Conservation (phyloP, 331 rosid species). For the Spiraea crenata region DNA sequence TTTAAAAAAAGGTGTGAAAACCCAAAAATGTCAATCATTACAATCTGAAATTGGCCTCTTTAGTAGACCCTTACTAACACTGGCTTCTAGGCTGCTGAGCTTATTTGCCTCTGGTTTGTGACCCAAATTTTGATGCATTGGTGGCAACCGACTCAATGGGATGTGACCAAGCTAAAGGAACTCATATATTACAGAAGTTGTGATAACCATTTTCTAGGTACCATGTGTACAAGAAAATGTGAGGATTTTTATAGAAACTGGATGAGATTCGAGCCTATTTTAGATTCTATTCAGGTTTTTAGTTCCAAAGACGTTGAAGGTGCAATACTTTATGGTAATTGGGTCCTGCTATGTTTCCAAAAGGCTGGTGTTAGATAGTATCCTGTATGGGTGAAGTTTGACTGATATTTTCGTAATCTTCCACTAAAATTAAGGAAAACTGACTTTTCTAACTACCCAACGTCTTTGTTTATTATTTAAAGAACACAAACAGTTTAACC, state of each 20-base stretch:
- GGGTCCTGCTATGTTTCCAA: neutral
- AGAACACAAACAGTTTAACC: neutral
- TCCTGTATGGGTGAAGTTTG: neutral
- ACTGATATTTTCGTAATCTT: neutral
- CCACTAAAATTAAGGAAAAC: neutral
- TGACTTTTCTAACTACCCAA: neutral
- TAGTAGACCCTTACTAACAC: neutral
- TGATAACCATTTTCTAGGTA: neutral
- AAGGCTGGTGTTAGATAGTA: neutral
- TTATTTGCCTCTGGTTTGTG: neutral
- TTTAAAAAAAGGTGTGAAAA: no score
- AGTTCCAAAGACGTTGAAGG: neutral
- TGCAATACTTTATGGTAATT: neutral
- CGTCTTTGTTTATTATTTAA: neutral
- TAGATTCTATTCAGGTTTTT: neutral
- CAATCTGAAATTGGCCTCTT: neutral
- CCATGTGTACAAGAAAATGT: neutral
- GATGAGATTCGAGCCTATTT: neutral
- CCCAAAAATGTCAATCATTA: neutral
- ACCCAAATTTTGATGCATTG: neutral
- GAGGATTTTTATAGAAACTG: neutral
- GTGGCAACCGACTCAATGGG: neutral
- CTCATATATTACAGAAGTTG: neutral
- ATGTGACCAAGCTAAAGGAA: neutral
- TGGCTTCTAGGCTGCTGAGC: neutral